Evolutionary conservation across 2,329 filamentous ascomycete species (phyloP).

Genomic region (Phaeosphaeria sp.): DNA sequence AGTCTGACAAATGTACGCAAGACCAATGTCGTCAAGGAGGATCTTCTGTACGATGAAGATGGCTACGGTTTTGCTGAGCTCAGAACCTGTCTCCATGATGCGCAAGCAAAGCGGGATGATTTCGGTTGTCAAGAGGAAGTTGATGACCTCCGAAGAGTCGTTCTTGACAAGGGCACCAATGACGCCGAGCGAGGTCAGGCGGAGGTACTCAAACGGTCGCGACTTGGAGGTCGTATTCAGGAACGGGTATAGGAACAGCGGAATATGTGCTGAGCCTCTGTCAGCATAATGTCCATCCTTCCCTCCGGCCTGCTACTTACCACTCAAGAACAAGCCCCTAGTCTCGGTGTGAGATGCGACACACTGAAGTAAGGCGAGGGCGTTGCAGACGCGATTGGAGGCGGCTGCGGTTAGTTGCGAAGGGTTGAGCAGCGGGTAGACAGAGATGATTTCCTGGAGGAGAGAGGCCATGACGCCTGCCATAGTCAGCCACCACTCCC

Average conservation of each 20-base stretch:
- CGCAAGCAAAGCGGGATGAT: slow-evolving; percentile 97
- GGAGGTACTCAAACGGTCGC: slow-evolving; percentile 94
- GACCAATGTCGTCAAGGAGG: slow-evolving; percentile 90
- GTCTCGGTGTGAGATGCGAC: slow-evolving; percentile 98
- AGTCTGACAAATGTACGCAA: slow-evolving; percentile 98
- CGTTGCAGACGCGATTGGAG: slow-evolving; percentile 96
- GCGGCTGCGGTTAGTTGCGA: slow-evolving; percentile 97
- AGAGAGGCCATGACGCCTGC: slow-evolving; percentile 96
- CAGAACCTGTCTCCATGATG: slow-evolving; percentile 99
- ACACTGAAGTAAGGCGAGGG: slow-evolving; percentile 91
- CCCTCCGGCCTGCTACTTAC: slow-evolving; percentile 55
- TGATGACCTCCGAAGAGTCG: slow-evolving; percentile 97
- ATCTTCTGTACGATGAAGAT: slow-evolving; percentile 99
- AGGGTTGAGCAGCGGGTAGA: slow-evolving; percentile 95
- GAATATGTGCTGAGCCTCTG: slow-evolving; percentile 78
- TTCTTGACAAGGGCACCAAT: slow-evolving; percentile 99
- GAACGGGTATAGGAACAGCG: slow-evolving; percentile 96
- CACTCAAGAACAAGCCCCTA: slow-evolving; percentile 88
- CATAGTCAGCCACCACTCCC: slow-evolving; percentile 20
- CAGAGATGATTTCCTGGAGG: slow-evolving; percentile 97
- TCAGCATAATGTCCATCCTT: slow-evolving; percentile 17
- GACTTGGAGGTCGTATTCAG: slow-evolving; percentile 99
- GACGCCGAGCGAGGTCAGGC: slow-evolving; percentile 92
- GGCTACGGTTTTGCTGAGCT: slow-evolving; percentile 97
- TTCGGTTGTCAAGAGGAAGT: slow-evolving; percentile 96